Conservation (phyloP, 1,139 yeast genomes). For the Pneumocystis sp. region DNA sequence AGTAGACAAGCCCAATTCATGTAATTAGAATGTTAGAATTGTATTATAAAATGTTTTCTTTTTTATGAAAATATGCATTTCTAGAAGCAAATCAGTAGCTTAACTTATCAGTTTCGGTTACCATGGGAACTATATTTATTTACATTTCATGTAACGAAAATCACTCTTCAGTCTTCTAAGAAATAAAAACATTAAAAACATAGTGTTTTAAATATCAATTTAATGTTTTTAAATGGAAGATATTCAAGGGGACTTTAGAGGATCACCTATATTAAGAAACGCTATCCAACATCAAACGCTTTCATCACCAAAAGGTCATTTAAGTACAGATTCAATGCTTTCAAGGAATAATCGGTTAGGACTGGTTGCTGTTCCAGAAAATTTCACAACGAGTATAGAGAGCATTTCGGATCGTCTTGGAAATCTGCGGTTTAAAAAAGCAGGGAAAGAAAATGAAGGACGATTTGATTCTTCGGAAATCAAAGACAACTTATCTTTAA, state of each 20-base stretch:
- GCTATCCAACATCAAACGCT: not conserved
- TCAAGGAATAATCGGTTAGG: not conserved
- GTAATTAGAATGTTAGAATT: no score
- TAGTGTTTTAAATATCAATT: not conserved
- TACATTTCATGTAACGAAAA: not conserved
- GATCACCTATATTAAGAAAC: not conserved
- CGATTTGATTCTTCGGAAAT: not conserved
- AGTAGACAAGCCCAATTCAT: no score
- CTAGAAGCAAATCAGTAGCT: not conserved
- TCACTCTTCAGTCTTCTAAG: not conserved
- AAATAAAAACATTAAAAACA: not conserved
- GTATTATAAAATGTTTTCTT: not conserved
- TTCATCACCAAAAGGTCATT: not conserved
- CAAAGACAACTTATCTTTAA: not conserved
- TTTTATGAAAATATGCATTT: not conserved
- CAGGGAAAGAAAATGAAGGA: not conserved
- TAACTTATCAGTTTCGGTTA: not conserved
- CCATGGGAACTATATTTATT: not conserved
- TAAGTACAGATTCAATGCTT: not conserved
- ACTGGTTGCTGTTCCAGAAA: not conserved
- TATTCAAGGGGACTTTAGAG: not conserved
- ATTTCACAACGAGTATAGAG: not conserved
- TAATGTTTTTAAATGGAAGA: not conserved
- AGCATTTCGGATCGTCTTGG: not conserved
- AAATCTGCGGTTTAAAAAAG: not conserved